Evolutionary conservation across 2,329 filamentous ascomycete species (phyloP).

Genomic region (Chaetomium strumarium): DNA sequence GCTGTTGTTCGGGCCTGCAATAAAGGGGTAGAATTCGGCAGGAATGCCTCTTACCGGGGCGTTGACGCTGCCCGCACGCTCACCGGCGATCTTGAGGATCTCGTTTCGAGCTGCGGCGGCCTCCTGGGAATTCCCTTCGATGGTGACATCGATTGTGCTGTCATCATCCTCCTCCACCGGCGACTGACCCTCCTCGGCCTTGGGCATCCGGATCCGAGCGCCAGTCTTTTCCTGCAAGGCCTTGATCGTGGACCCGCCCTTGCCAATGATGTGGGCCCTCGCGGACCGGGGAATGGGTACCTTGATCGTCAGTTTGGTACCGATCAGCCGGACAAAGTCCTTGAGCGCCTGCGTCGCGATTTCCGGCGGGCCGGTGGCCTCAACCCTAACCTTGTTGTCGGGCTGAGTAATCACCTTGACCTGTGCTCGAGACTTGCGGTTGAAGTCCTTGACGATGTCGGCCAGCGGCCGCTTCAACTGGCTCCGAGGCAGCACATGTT

Average conservation of each 20-base stretch:
- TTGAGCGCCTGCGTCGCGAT: constrained; percentile 82
- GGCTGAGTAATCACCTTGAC: constrained; percentile 71
- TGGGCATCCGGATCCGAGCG: constrained; percentile 84
- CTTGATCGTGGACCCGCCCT: constrained; percentile 84
- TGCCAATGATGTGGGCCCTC: constrained; percentile 87
- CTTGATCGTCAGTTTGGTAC: constrained; percentile 73
- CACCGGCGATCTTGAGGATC: constrained; percentile 81
- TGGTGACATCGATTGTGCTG: constrained; percentile 72
- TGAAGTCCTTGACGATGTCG: constrained; percentile 86
- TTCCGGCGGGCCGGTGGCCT: constrained; percentile 77
- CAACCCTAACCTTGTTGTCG: constrained; percentile 70
- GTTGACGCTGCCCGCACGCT: constrained; percentile 76
- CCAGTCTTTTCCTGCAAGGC: constrained; percentile 83
- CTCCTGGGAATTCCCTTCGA: constrained; percentile 88
- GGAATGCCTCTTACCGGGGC: constrained; percentile 79
- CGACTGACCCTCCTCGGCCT: constrained; percentile 58
- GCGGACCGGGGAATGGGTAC: constrained; percentile 79
- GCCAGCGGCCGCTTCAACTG: constrained; percentile 80
- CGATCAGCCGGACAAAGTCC: constrained; percentile 83
- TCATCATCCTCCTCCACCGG: constrained; percentile 65
- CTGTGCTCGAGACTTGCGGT: constrained; percentile 81
- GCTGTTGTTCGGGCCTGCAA: constrained; percentile 72
- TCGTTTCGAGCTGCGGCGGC: constrained; percentile 77
- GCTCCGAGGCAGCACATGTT: constrained; percentile 67
- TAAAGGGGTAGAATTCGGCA: constrained; percentile 90